phyloP scores from a whole-genome alignment of 139 green algal genomes.

The Coccomyxa sp. region DNA sequence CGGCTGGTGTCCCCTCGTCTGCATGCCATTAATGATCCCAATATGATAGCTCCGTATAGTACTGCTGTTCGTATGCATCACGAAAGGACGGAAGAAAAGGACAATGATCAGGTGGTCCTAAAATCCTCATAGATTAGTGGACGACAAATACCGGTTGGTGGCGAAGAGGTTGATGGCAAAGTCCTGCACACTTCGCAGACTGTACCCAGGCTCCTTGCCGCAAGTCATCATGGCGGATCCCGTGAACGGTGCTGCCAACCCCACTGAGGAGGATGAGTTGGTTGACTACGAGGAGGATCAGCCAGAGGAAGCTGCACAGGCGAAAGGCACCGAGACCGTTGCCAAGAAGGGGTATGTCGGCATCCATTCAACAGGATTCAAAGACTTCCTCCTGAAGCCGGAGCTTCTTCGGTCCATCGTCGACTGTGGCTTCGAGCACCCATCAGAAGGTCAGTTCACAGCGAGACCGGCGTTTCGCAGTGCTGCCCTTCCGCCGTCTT shows the following conservation, averaged over 20 bases:
- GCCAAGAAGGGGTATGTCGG: conserved; percentile 90
- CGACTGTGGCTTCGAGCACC: conserved; percentile 98
- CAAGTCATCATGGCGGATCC: conserved; percentile 26
- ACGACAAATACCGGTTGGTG: too few species aligned
- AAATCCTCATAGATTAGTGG: too few species aligned
- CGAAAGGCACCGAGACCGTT: conserved; percentile 34
- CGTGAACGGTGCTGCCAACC: conserved; percentile 15
- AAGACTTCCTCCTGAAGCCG: conserved; percentile 95
- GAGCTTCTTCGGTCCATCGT: conserved; percentile 94
- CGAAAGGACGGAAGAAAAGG: too few species aligned
- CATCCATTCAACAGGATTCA: conserved; percentile 96
- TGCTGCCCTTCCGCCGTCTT: not conserved
- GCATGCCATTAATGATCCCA: too few species aligned
- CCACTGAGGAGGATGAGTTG: conserved; percentile 68
- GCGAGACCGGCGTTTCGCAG: not conserved
- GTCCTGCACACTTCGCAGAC: too few species aligned
- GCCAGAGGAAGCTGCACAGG: conserved; percentile 45
- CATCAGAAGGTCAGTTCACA: conserved; percentile 84
- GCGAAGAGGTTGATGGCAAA: too few species aligned
- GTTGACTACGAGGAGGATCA: conserved; percentile 91
- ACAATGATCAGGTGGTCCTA: too few species aligned
- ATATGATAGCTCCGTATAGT: too few species aligned
- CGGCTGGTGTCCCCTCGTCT: too few species aligned
- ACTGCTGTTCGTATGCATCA: too few species aligned
- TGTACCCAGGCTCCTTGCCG: too few species aligned